Evolutionary conservation across 805 yeast species (phyloP).

Genomic region (Dipodascopsis uninucleata): DNA sequence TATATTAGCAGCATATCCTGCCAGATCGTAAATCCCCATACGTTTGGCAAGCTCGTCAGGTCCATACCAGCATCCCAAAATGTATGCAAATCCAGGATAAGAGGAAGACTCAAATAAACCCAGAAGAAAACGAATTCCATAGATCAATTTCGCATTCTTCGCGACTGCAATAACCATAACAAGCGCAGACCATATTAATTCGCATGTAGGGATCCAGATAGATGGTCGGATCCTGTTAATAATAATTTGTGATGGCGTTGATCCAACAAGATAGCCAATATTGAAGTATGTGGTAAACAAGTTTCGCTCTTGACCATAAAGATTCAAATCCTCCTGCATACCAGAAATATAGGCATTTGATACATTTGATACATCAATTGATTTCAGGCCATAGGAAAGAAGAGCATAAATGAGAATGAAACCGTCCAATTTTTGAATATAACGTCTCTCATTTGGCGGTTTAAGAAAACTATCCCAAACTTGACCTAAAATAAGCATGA

Average conservation of each 20-base stretch:
- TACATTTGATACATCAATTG: conserved; percentile 56
- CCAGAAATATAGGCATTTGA: conserved; percentile 67
- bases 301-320: conserved; percentile 23
- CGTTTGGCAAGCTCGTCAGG: conserved; percentile 33
- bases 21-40: conserved; percentile 29
- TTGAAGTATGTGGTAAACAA: conserved; percentile 15
- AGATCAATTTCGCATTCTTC: conserved; percentile 30
- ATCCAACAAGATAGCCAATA: conserved; percentile 36
- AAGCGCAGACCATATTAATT: conserved; percentile 31
- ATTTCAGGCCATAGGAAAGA: conserved; percentile 45
- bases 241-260: conserved; percentile 38
- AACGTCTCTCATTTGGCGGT: conserved; percentile 33
- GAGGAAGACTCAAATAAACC: conserved; percentile 31
- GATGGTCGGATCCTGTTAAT: conserved; percentile 33
- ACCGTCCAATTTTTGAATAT: conserved; percentile 38
- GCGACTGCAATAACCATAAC: conserved; percentile 30
- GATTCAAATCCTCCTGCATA: conserved; percentile 49
- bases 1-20: conserved; percentile 31
- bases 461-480: conserved; percentile 24
- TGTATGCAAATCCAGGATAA: conserved; percentile 32
- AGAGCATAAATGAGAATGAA: conserved; percentile 36
- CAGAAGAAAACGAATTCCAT: conserved; percentile 31
- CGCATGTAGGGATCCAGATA: conserved; percentile 33
- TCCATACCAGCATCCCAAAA: conserved; percentile 35
- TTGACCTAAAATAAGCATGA: conserved; percentile 9